These are phyloP conservation scores for Leccinum subtestaceum DNA, from an alignment of 768 basidiomycete species.

Conservation along the genomic window DNA sequence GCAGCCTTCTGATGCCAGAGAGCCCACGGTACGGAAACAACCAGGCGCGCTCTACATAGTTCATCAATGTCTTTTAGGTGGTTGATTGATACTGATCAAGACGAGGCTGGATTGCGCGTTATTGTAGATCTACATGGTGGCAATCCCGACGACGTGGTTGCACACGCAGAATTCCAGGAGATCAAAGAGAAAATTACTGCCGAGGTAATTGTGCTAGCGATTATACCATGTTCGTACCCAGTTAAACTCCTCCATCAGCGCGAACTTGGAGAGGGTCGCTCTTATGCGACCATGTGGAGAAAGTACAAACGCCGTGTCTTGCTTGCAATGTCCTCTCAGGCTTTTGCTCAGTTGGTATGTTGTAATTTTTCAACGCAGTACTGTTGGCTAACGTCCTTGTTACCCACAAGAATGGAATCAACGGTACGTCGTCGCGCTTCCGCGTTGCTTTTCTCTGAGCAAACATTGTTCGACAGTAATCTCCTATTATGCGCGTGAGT, in stretches of 20 bases:
- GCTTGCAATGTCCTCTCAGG: slow-evolving; percentile 93
- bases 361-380: neutral
- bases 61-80: slow-evolving; percentile 48
- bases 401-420: slow-evolving; percentile 80
- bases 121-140: slow-evolving; percentile 89
- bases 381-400: slow-evolving; percentile 2
- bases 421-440: slow-evolving; percentile 50
- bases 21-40: slow-evolving; percentile 63
- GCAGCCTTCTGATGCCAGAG: slow-evolving; percentile 84
- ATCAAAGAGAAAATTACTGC: slow-evolving; percentile 78
- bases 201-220: slow-evolving; percentile 45
- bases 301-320: slow-evolving; percentile 84
- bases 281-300: slow-evolving; percentile 82
- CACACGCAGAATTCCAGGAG: slow-evolving; percentile 83
- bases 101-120: slow-evolving; percentile 79
- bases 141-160: slow-evolving; percentile 60
- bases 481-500: slow-evolving; percentile 89
- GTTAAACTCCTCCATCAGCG: slow-evolving; percentile 45
- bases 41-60: neutral
- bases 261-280: slow-evolving; percentile 68
- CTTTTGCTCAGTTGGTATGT: slow-evolving; percentile 89
- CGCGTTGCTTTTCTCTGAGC: slow-evolving; percentile 3
- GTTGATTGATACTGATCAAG: slow-evolving; percentile 85
- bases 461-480: slow-evolving; percentile 56
- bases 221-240: neutral